Conservation (phyloP, 2,329 filamentous ascomycete species). For the Ophiocordyceps camponoti-floridani region DNA sequence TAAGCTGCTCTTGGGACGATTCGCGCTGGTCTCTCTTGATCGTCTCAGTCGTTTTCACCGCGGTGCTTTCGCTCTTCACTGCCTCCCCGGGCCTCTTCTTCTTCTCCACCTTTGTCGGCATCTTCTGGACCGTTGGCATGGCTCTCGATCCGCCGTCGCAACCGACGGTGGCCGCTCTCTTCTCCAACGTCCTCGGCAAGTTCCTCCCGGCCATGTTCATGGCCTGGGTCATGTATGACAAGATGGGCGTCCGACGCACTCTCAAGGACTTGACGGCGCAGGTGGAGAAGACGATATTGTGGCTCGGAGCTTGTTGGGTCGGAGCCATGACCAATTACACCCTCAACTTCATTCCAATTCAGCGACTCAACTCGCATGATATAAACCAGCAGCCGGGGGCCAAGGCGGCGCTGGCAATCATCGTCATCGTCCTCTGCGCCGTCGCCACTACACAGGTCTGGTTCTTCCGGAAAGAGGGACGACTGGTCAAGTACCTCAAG, state of each 20-base stretch:
- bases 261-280: constrained; percentile 61
- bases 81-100: constrained; percentile 68
- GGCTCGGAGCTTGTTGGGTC: constrained; percentile 81
- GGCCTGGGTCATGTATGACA: constrained; percentile 73
- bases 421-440: constrained; percentile 50
- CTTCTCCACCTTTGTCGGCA: constrained; percentile 60
- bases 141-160: constrained; percentile 71
- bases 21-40: constrained; percentile 70
- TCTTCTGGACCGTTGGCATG: constrained; percentile 82
- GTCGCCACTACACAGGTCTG: constrained; percentile 64
- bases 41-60: constrained; percentile 65
- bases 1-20: constrained; percentile 55
- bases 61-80: constrained; percentile 64
- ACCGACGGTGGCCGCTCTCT: constrained; percentile 46
- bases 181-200: constrained; percentile 63
- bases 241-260: constrained; percentile 57
- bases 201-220: constrained; percentile 79
- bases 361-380: constrained; percentile 80
- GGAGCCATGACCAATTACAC: constrained; percentile 90
- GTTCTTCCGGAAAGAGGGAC: constrained; percentile 71
- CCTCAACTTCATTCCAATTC: constrained; percentile 82
- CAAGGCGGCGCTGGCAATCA: constrained; percentile 59
- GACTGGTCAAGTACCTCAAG: constrained; percentile 58
- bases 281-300: constrained; percentile 76
- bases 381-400: constrained; percentile 80